A percentile compares a stretch with the other conserved stretches of the same genome.
Conservation (phyloP, 495 filamentous ascomycete genomes). For the Penicillium samsonianum region DNA sequence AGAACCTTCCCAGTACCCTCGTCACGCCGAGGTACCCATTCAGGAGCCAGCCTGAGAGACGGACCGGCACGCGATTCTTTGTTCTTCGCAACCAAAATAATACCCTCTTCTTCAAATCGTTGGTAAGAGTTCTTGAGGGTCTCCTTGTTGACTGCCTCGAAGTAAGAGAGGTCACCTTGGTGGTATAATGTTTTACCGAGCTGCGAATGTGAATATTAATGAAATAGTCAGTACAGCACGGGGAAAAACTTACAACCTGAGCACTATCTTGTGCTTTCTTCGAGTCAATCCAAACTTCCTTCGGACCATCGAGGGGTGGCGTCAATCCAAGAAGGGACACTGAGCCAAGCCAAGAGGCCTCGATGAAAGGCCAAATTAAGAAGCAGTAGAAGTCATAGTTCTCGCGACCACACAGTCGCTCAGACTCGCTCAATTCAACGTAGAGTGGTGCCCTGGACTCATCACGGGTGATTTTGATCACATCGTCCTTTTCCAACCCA, state of each 20-base stretch:
- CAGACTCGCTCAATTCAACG: conserved; percentile 72
- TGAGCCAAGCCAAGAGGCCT: conserved; percentile 86
- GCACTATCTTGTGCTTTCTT: conserved; percentile 78
- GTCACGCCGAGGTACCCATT: conserved; percentile 77
- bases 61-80: conserved; percentile 56
- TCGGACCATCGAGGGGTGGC: conserved; percentile 61
- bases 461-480: conserved; percentile 70
- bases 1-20: conserved; percentile 58
- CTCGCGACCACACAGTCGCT: conserved; percentile 77
- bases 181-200: conserved; percentile 97
- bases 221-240: neutral
- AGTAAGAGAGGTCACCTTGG: conserved; percentile 94
- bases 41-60: conserved; percentile 66
- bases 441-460: conserved; percentile 55
- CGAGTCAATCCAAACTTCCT: conserved; percentile 74
- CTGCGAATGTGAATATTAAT: conserved; percentile 43
- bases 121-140: conserved; percentile 89
- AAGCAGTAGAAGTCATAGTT: conserved; percentile 99
- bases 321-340: conserved; percentile 83
- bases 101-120: conserved; percentile 88
- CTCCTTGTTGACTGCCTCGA: conserved; percentile 97
- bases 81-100: conserved; percentile 69
- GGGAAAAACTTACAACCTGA: conserved; percentile 63
- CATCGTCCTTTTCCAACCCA: conserved; percentile 74
- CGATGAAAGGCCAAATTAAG: conserved; percentile 96